A percentile compares a stretch with the other conserved stretches of the same genome.
Conservation (phyloP, 1,139 yeast genomes). For the Candida sanyaensis region DNA sequence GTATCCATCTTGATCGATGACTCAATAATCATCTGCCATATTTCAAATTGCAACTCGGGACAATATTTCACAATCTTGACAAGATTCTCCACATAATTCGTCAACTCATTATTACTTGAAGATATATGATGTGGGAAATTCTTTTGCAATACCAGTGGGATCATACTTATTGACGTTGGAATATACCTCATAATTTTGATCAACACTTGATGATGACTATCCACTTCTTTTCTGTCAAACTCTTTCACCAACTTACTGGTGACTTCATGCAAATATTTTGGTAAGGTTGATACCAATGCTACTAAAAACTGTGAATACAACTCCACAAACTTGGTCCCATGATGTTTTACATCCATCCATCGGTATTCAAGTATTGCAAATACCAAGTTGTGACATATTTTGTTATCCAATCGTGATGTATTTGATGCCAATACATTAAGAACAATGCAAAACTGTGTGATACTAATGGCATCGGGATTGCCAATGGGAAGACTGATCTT, state of each 20-base stretch:
- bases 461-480: constrained; percentile 38
- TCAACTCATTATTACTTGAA: constrained; percentile 52
- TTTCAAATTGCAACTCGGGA: constrained; percentile 67
- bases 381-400: constrained; percentile 33
- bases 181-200: constrained; percentile 64
- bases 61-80: constrained; percentile 65
- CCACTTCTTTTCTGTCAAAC: constrained; percentile 31
- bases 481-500: constrained; percentile 35
- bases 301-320: constrained; percentile 68
- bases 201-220: constrained; percentile 67
- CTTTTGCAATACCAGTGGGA: constrained; percentile 59
- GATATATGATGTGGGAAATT: constrained; percentile 79
- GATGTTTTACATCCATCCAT: constrained; percentile 52
- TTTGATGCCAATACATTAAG: constrained; percentile 36
- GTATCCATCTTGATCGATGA: constrained; percentile 85
- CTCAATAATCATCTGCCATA: constrained; percentile 83
- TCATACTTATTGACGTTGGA: constrained; percentile 75
- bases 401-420: constrained; percentile 41
- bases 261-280: constrained; percentile 89
- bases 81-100: constrained; percentile 67
- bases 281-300: constrained; percentile 81
- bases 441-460: constrained; percentile 36
- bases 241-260: constrained; percentile 63
- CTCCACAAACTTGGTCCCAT: constrained; percentile 41
- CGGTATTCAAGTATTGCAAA: constrained; percentile 41